Conservation (phyloP, 2,329 filamentous ascomycete species). For the Hysterium pulicare region DNA sequence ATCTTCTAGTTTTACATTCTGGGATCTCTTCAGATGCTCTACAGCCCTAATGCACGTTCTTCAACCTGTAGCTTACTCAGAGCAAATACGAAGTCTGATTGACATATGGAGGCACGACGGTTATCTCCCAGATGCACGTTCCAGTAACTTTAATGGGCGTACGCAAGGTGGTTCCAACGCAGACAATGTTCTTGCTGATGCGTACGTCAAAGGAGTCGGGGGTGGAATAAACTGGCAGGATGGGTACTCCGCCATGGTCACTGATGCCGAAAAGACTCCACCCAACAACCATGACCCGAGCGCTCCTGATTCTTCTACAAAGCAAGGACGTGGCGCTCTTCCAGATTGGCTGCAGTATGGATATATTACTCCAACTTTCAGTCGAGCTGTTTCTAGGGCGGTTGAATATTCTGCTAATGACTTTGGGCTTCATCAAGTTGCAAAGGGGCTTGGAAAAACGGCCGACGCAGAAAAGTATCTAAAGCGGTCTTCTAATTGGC, state of each 20-base stretch:
- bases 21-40: conserved; percentile 63
- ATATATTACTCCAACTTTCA: conserved; percentile 62
- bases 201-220: conserved; percentile 65
- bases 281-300: conserved; percentile 55
- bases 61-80: conserved; percentile 60
- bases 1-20: conserved; percentile 68
- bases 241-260: conserved; percentile 56
- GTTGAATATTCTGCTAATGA: conserved; percentile 69
- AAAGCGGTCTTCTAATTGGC: conserved; percentile 64
- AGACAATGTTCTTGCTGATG: conserved; percentile 70
- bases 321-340: conserved; percentile 65
- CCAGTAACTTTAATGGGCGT: conserved; percentile 66
- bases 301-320: conserved; percentile 59
- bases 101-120: conserved; percentile 65
- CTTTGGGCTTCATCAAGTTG: conserved; percentile 64
- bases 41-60: conserved; percentile 64
- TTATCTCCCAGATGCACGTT: conserved; percentile 63
- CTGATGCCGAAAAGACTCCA: conserved; percentile 63
- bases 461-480: conserved; percentile 58
- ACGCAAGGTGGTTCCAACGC: conserved; percentile 68
- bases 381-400: conserved; percentile 60
- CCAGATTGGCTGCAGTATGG: conserved; percentile 65
- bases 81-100: conserved; percentile 64
- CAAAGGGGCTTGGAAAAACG: conserved; percentile 52
- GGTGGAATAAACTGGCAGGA: conserved; percentile 60